Base-by-base conservation (phyloP, 2,329 filamentous ascomycete species). In the Talaromyces funiculosus region DNA sequence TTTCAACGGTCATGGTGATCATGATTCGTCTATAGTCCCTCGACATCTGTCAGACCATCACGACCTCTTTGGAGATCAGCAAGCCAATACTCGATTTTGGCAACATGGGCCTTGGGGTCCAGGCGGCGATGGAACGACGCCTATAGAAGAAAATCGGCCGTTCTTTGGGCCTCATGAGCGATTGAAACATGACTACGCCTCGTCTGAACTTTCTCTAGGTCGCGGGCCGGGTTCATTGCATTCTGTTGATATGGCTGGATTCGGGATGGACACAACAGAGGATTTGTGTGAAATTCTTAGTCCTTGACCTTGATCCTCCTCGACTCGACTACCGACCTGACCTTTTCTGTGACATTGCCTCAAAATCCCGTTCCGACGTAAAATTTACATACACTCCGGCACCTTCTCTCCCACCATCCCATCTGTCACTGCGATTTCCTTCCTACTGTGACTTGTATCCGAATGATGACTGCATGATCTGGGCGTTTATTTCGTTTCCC, bases 231-330 rank as follows among this genome's bases (percentile, higher is more conserved):
- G 75, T 4, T 78, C 75, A 6, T 65, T 78, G 56, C 75, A 78
- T 63, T 77, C 75, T 10, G 75, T 77, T 62, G 75, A 78, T 58
- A 78, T 78, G 75, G 75, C 75, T 60, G 75, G 73, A 14, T 78
- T 78, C 57, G 74, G 75, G 29, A 71, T 76, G 33, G 75, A 78
- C 65, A 68, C 61, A 22, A 68, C 69, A 9, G 73, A 75, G 54
- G 73, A 77, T 63, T 63, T 76, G 29, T 67, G 67, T 58, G 67
- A 64, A 43, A 73, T 69, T 42, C 67, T 76, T 35, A 77, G 75
- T 61, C 75, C 75, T 31, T 77, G 69, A 71, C 53, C 53, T 54
- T 40, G 20, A 31, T 31, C 24, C 4, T 42, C 7, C 40, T 18
- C 24, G 24, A 31, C 55, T 37, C 53, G 33, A 47, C 35, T 59